phyloP scores from a whole-genome alignment of 306 rosid genomes.

The Glycyrrhiza uralensis region DNA sequence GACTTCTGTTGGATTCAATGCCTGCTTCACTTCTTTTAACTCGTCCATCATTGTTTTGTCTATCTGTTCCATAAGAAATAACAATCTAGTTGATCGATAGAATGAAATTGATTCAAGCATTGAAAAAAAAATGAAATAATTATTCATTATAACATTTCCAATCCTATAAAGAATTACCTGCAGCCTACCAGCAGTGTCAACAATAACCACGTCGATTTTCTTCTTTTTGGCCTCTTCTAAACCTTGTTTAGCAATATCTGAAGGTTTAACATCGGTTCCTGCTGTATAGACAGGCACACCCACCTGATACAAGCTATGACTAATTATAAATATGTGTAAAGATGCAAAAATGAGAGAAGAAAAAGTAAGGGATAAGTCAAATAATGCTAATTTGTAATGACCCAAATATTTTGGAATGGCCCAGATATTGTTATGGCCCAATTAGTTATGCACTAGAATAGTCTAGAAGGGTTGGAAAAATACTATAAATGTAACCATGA shows the following conservation, averaged over 20 bases:
- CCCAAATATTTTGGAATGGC: no score
- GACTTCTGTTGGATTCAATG: slow-evolving; percentile 81
- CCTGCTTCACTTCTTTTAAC: slow-evolving; percentile 82
- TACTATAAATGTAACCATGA: no score
- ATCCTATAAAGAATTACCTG: slow-evolving; percentile 56
- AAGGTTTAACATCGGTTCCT: slow-evolving; percentile 85
- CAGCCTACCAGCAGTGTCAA: slow-evolving; percentile 99
- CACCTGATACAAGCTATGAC: slow-evolving; percentile 70
- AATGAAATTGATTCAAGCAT: not conserved
- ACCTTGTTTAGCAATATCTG: slow-evolving; percentile 87
- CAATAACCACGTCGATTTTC: slow-evolving; percentile 82
- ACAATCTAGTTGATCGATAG: slow-evolving; percentile 13
- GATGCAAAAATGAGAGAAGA: slow-evolving; percentile 18
- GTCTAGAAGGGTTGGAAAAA: no score
- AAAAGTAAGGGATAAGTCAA: not conserved
- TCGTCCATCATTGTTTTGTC: slow-evolving; percentile 98
- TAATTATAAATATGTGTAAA: slow-evolving; percentile 31
- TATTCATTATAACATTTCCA: not conserved
- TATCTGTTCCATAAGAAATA: slow-evolving; percentile 50
- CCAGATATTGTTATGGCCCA: no score
- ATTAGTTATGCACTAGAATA: no score
- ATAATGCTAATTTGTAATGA: slow-evolving; percentile 12
- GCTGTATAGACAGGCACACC: slow-evolving; percentile 88
- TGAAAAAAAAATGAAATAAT: not conserved
- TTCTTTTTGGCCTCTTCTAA: slow-evolving; percentile 88